These are phyloP conservation scores for Acacia melanoxylon DNA, from an alignment of 306 rosid genomes.

Conservation along the genomic window DNA sequence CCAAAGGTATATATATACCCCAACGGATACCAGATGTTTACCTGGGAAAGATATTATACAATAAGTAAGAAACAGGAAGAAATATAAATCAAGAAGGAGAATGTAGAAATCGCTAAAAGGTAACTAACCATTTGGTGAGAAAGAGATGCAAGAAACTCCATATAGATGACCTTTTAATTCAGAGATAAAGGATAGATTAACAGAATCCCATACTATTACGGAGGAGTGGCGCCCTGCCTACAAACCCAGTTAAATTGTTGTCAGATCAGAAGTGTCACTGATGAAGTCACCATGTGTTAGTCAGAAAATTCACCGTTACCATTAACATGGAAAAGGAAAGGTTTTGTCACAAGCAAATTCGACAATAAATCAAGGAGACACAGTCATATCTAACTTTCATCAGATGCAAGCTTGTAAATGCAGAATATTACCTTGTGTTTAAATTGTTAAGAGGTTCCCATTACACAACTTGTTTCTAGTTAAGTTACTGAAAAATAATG, in stretches of 20 bases:
- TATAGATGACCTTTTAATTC: slow-evolving; percentile 66
- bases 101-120: slow-evolving; percentile 18
- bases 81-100: slow-evolving; percentile 22
- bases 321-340: slow-evolving; percentile 4
- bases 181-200: slow-evolving; percentile 43
- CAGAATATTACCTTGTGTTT: neutral
- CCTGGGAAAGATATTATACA: slow-evolving; percentile 48
- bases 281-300: slow-evolving; percentile 17
- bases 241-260: slow-evolving; percentile 35
- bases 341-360: neutral
- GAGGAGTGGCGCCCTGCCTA: slow-evolving; percentile 75
- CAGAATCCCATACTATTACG: slow-evolving; percentile 67
- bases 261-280: neutral
- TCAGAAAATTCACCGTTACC: slow-evolving; percentile 11
- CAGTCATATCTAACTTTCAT: neutral
- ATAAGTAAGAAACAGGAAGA: slow-evolving; percentile 25
- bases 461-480: neutral
- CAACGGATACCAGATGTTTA: slow-evolving; percentile 70
- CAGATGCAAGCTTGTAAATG: neutral
- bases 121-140: slow-evolving; percentile 78
- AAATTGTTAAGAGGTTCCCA: neutral
- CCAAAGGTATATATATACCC: slow-evolving; percentile 71
- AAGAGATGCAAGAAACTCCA: slow-evolving; percentile 66
- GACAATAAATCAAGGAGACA: neutral
- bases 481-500: slow-evolving; percentile 5